These are phyloP conservation scores for Podaxis sp. DNA, from an alignment of 768 basidiomycete genomes.

Conservation along the genomic window DNA sequence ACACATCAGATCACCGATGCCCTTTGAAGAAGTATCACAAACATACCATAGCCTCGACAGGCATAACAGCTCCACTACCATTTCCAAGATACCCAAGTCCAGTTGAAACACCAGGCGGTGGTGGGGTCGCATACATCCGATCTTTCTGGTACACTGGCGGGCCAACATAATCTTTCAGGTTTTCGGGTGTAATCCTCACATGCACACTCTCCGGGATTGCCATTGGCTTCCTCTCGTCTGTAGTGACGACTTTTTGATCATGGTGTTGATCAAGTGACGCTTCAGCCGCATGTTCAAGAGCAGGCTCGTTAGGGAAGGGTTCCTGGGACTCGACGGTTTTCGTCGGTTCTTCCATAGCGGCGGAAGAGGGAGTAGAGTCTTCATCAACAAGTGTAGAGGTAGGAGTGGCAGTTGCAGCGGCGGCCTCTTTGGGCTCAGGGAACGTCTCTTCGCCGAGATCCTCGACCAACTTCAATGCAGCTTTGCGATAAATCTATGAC, in stretches of 20 bases:
- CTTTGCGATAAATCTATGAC: slow-evolving; percentile 89
- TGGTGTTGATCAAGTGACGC: slow-evolving; percentile 13
- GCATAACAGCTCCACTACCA: slow-evolving; percentile 95
- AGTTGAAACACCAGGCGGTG: slow-evolving; percentile 91
- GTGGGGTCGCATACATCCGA: slow-evolving; percentile 73
- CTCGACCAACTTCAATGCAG: slow-evolving; percentile 85
- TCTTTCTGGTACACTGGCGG: slow-evolving; percentile 96
- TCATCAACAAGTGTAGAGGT: slow-evolving; percentile 13
- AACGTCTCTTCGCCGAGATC: slow-evolving; percentile 86
- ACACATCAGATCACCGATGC: background rate
- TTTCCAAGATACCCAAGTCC: slow-evolving; percentile 96
- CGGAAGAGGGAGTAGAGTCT: background rate
- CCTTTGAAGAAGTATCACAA: too few relatives aligned
- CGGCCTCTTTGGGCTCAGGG: slow-evolving; percentile 53
- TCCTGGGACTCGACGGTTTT: slow-evolving; percentile 49
- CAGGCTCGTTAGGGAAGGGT: slow-evolving; percentile 36
- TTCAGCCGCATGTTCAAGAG: slow-evolving; percentile 9
- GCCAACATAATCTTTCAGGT: slow-evolving; percentile 94
- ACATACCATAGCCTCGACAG: slow-evolving; percentile 88
- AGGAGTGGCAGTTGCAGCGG: slow-evolving; percentile 14
- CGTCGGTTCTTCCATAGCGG: background rate
- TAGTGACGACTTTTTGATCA: slow-evolving; percentile 50
- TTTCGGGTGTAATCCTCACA: slow-evolving; percentile 79
- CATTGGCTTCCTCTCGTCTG: slow-evolving; percentile 74
- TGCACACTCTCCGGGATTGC: slow-evolving; percentile 74